Base-by-base conservation (phyloP, 768 basidiomycete species). In the Hygrocybe coccinea region DNA sequence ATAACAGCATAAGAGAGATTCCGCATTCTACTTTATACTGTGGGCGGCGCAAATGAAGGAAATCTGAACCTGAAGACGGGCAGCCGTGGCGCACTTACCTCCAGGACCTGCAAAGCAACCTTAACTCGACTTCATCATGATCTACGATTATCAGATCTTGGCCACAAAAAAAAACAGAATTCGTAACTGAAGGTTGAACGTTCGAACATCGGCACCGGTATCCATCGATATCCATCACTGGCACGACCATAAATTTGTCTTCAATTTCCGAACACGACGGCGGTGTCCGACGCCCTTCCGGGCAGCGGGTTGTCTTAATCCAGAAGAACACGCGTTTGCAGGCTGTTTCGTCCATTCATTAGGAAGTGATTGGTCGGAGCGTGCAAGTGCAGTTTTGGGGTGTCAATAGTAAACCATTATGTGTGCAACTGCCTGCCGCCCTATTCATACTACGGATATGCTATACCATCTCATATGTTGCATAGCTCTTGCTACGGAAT, bases 401-500 rank as follows among this genome's bases (percentile, higher is more conserved):
- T 29, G 29, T 29, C 29, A 44, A 17, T 49, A 4, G 37, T 29
- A 19, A 54, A 29, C 34, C 29, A 29, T 29, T 29, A 29, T 29
- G 29, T 29, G 29, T 29, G 29, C 29, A 29, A 29, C 41, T n/a
- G 21, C 47, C 57, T 57, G 36, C n/a, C n/a, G n/a, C n/a, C n/a
- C n/a, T n/a, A n/a, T n/a, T n/a, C n/a, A n/a, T n/a, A n/a, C n/a
- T n/a, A n/a, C n/a, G n/a, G n/a, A n/a, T n/a, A n/a, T n/a, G n/a
- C n/a, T n/a, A n/a, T n/a, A n/a, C n/a, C n/a, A n/a, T n/a, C n/a
- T n/a, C n/a, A n/a, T n/a, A n/a, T n/a, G n/a, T n/a, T n/a, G n/a
- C n/a, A n/a, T n/a, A n/a, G n/a, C n/a, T n/a, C n/a, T n/a, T n/a
- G n/a, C n/a, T n/a, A n/a, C n/a, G n/a, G n/a, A n/a, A n/a, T n/a